Conservation (phyloP, 805 yeast species). For the Lachancea waltii region DNA sequence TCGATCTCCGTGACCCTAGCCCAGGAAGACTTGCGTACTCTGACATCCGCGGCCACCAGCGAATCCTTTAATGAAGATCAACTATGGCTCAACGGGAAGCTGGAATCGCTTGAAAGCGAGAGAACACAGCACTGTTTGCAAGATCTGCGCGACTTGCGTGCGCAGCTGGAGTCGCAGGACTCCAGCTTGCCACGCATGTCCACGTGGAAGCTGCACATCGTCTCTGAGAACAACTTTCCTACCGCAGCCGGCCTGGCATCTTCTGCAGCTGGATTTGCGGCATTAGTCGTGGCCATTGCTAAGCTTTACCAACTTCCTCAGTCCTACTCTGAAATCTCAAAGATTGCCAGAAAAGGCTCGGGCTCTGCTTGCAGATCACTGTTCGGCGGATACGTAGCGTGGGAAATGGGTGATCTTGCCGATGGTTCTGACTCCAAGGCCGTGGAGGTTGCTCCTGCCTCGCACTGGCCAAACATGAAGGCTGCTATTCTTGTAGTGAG, state of each 20-base stretch:
- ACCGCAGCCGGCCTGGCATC: conserved; percentile 99
- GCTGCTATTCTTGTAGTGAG: conserved; percentile 91
- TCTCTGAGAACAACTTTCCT: conserved; percentile 94
- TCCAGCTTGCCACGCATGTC: conserved; percentile 54
- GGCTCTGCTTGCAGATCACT: conserved; percentile 98
- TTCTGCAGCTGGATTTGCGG: conserved; percentile 98
- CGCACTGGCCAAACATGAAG: conserved; percentile 88
- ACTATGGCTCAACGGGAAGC: conserved; percentile 80
- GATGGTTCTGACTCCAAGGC: conserved; percentile 95
- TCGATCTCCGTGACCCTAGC: conserved; percentile 92
- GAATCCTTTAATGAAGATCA: conserved; percentile 52
- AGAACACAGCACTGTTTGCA: conserved; percentile 66
- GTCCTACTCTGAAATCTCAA: conserved; percentile 75
- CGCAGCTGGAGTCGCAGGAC: conserved; percentile 50
- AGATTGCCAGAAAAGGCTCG: conserved; percentile 95
- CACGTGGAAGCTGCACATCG: conserved; percentile 64
- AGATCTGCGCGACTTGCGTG: conserved; percentile 67
- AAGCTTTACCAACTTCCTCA: conserved; percentile 80
- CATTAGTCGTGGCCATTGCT: conserved; percentile 85
- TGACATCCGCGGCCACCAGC: conserved; percentile 80
- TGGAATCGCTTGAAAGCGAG: conserved; percentile 60
- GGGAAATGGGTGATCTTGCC: conserved; percentile 84
- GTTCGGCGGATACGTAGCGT: conserved; percentile 96
- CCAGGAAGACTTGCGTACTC: conserved; percentile 83
- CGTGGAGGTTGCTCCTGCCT: conserved; percentile 76